A percentile compares a stretch with the other conserved stretches of the same genome.
Evolutionary conservation across 2,329 filamentous ascomycete genomes (phyloP).

Genomic region (Xylaria sp.): DNA sequence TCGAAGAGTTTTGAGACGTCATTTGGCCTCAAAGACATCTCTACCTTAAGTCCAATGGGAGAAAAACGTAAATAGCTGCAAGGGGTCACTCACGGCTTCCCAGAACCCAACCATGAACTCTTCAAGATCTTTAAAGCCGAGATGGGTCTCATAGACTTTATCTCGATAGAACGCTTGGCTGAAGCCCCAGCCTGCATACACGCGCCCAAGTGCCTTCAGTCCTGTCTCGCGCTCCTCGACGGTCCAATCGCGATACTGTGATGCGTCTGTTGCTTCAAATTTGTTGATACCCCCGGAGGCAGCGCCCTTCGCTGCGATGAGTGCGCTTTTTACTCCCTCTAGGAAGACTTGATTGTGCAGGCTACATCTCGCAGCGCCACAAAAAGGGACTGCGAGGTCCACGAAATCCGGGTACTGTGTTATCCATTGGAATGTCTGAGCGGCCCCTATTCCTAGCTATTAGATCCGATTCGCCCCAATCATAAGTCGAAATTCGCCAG

Average conservation of each 20-base stretch:
- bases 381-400: slow-evolving; percentile 74
- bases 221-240: slow-evolving; percentile 60
- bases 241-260: slow-evolving; percentile 60
- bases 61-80: not conserved
- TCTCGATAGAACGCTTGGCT: slow-evolving; percentile 82
- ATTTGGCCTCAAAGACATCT: not conserved
- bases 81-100: slow-evolving; percentile 59
- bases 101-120: slow-evolving; percentile 81
- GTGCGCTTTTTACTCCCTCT: slow-evolving; percentile 64
- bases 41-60: not conserved
- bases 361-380: slow-evolving; percentile 71
- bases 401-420: slow-evolving; percentile 72
- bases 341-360: slow-evolving; percentile 76
- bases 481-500: not conserved
- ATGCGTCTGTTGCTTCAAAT: slow-evolving; percentile 54
- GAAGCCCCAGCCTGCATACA: slow-evolving; percentile 85
- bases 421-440: slow-evolving; percentile 73
- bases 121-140: slow-evolving; percentile 76
- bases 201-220: slow-evolving; percentile 77
- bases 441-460: slow-evolving; percentile 59
- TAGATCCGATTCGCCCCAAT: not conserved
- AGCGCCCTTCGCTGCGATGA: slow-evolving; percentile 67
- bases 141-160: slow-evolving; percentile 70
- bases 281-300: slow-evolving; percentile 62
- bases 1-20: not conserved